phyloP scores from a whole-genome alignment of 345 rosid species.

The Ceriops tagal region DNA sequence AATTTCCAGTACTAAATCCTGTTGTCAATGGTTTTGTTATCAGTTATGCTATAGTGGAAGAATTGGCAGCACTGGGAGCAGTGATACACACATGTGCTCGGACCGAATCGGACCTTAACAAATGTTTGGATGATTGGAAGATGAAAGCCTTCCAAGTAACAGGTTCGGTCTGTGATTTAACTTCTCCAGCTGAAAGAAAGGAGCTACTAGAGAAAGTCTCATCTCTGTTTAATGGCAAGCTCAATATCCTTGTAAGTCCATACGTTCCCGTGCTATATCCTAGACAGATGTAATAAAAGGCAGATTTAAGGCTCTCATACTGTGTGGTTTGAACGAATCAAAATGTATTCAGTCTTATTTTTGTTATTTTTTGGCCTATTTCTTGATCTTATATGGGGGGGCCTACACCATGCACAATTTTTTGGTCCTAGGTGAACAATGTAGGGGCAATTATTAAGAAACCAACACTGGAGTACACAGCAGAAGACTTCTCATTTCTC shows the following conservation, averaged over 20 bases:
- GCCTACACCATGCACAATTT: no score
- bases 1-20: no score
- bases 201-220: constrained; percentile 12
- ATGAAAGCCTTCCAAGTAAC: constrained; percentile 22
- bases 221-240: constrained; percentile 13
- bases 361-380: not conserved
- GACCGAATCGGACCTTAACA: constrained; percentile 3
- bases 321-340: no score
- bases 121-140: constrained; percentile 15
- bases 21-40: no score
- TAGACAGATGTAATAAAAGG: no score
- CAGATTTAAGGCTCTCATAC: no score
- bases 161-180: constrained; percentile 18
- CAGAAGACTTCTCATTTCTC: constrained; percentile 8
- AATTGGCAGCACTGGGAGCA: constrained; percentile 23
- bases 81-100: constrained; percentile 17
- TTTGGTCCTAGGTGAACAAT: constrained; percentile 22
- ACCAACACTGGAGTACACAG: constrained; percentile 5
- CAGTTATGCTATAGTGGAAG: constrained; percentile 21
- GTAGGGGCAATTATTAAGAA: constrained; percentile 1
- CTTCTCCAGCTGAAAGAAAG: constrained; percentile 14
- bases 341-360: not conserved
- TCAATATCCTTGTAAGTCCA: constrained; percentile 20
- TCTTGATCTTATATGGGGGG: not conserved
- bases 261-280: not conserved